A percentile compares a stretch with the other conserved stretches of the same genome.
These are phyloP conservation scores for Globisporangium abappressorium DNA, from an alignment of 352 stramenopile genomes.

Conservation along the genomic window DNA sequence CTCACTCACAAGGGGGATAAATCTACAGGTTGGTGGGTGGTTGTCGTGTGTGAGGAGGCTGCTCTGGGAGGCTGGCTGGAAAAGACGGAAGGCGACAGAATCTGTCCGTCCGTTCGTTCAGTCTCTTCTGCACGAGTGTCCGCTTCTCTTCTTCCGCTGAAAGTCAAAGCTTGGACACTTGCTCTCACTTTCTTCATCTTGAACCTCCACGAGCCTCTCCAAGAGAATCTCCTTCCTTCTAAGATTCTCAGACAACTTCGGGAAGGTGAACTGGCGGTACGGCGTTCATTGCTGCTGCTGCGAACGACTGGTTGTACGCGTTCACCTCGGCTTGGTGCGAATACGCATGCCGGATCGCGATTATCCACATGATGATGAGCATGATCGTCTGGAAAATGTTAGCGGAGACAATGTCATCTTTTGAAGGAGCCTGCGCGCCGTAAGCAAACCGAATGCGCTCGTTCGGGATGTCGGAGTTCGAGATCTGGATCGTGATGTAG, in stretches of 20 bases:
- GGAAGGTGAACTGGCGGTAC: slow-evolving; percentile 63
- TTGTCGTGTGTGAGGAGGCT: slow-evolving; percentile 1
- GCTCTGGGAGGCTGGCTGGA: neutral
- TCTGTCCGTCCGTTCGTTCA: neutral
- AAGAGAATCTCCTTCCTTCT: neutral
- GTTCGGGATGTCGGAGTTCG: slow-evolving; percentile 67
- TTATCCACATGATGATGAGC: slow-evolving; percentile 80
- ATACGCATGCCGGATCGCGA: slow-evolving; percentile 79
- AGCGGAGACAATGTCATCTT: slow-evolving; percentile 82
- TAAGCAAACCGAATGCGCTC: slow-evolving; percentile 73
- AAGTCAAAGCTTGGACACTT: neutral
- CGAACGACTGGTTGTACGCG: slow-evolving; percentile 83
- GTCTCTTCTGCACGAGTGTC: neutral
- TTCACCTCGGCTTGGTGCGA: slow-evolving; percentile 69
- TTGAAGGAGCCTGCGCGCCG: slow-evolving; percentile 65
- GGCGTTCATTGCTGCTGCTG: slow-evolving; percentile 78
- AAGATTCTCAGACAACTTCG: slow-evolving; percentile 45
- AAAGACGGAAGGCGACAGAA: neutral
- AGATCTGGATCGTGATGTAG: slow-evolving; percentile 82
- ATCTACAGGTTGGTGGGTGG: slow-evolving; percentile 9
- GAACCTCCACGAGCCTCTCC: neutral
- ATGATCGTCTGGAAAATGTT: slow-evolving; percentile 86
- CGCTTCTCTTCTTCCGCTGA: slow-evolving; percentile 7
- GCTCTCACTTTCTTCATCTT: neutral
- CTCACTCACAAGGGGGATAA: slow-evolving; percentile 8